Evolutionary conservation across 2,329 filamentous ascomycete species (phyloP).

Genomic region (Nakataea oryzae): DNA sequence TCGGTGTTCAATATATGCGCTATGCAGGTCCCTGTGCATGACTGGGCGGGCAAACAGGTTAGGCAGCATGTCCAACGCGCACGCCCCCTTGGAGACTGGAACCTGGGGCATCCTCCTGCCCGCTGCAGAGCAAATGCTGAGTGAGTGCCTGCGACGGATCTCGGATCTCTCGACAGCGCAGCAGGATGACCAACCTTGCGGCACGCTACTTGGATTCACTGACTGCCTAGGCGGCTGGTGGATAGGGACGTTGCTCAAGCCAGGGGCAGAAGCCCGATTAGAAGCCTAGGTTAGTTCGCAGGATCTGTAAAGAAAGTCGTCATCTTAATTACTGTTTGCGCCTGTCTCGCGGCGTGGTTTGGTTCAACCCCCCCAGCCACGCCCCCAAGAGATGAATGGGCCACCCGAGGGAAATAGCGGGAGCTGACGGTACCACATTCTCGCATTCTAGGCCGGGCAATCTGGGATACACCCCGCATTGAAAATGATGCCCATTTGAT

Average conservation of each 20-base stretch:
- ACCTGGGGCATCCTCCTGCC: too few species aligned
- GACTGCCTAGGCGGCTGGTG: neutral
- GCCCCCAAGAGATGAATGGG: neutral
- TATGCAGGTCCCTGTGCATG: neutral
- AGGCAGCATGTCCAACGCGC: neutral
- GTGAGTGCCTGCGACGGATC: too few species aligned
- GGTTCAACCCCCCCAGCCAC: neutral
- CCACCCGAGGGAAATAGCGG: neutral
- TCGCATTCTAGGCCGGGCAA: too few species aligned
- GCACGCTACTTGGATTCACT: neutral
- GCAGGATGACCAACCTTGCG: neutral
- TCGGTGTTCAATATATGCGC: neutral
- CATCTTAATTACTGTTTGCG: neutral
- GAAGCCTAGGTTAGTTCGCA: neutral
- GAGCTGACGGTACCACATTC: too few species aligned
- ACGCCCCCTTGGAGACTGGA: neutral
- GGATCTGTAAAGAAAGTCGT: neutral
- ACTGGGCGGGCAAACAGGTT: neutral
- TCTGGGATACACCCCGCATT: neutral
- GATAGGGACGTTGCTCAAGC: neutral
- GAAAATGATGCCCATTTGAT: neutral
- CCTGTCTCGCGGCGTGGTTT: neutral
- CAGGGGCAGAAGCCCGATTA: neutral
- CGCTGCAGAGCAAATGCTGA: too few species aligned
- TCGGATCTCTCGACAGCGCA: neutral